A percentile compares a stretch with the other conserved stretches of the same genome.
These are phyloP conservation scores for Fragilaria crotonensis DNA, from an alignment of 108 stramenopile genomes.

Conservation along the genomic window DNA sequence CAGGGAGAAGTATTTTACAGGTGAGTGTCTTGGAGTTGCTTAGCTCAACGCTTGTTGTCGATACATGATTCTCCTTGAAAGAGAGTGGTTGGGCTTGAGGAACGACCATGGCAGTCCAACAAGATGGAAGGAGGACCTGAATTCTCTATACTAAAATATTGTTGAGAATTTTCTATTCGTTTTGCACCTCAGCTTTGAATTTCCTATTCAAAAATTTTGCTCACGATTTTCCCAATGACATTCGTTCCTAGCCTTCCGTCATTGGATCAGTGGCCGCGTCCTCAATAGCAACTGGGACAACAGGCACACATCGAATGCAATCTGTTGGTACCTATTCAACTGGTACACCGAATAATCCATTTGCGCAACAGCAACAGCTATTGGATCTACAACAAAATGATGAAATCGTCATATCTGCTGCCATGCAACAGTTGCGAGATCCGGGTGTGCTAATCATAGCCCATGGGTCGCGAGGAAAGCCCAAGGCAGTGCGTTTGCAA, in stretches of 20 bases:
- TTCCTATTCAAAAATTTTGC: too few relatives aligned
- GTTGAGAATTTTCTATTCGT: too few relatives aligned
- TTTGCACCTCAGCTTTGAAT: too few relatives aligned
- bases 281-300: not conserved
- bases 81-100: constrained; percentile 1
- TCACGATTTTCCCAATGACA: not conserved
- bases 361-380: constrained; percentile 1
- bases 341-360: not conserved
- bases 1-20: constrained; percentile 1
- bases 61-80: not conserved
- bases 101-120: constrained; percentile 2
- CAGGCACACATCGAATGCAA: not conserved
- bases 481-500: constrained; percentile 74
- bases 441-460: constrained; percentile 75
- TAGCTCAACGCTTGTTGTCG: not conserved
- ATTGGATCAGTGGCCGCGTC: not conserved
- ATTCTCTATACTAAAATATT: too few relatives aligned
- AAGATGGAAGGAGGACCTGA: constrained; percentile 29
- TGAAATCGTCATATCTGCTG: constrained; percentile 69
- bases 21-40: too few relatives aligned
- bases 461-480: constrained; percentile 75
- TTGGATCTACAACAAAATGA: constrained; percentile 45
- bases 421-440: constrained; percentile 82
- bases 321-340: not conserved
- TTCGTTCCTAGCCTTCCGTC: constrained; percentile 3